Base-by-base conservation (phyloP, 192 early-diverging fungal species). In the Umbelopsis sp. region DNA sequence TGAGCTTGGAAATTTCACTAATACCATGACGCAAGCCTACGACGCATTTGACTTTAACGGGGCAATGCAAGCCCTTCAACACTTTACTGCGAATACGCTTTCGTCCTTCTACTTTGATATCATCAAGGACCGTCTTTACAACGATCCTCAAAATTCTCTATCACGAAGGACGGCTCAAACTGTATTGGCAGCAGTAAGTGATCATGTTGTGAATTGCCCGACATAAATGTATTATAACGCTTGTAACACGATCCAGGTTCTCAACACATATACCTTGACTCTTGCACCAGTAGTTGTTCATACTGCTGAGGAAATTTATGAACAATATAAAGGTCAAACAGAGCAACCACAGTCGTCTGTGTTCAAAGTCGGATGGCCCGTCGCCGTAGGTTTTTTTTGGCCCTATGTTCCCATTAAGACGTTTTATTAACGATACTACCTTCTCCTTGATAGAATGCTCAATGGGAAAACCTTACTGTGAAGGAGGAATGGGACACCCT, bases 31-130 rank as follows among this genome's bases (percentile, higher is more conserved):
- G 38, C 67, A 77, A 25, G 84, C 85, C 7, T 92, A 91, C 71
- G 87, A 87, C 41, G 77, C 75, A 12, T 88, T 79, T 59, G 85
- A 84, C 68, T 92, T 87, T 65, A 90, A 83, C 80, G 83, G 87
- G 51, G 91, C 86, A 16, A 82, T 88, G 34, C 89, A 89, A 66
- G 71, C 82, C 25, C 75, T 92, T 21, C 89, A 89, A 71, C 84
- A 85, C 68, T 91, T 94, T 67, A 88, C 88, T 67, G 90, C 85
- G 66, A 80, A 80, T 8, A 76, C 81, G 8, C 79, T 92, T 12
- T 94, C 93, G 22, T 86, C 91, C 4, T 90, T 92, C 68, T 94
- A 94, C 79, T 88, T 93, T 85, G 91, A 94, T 62, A 82, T 90
- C 4, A 85, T 91, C 76, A 94, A 94, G 77, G 93, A 94, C 71